Conservation (phyloP, 305 asterid genomes). For the Ilex paraguariensis region DNA sequence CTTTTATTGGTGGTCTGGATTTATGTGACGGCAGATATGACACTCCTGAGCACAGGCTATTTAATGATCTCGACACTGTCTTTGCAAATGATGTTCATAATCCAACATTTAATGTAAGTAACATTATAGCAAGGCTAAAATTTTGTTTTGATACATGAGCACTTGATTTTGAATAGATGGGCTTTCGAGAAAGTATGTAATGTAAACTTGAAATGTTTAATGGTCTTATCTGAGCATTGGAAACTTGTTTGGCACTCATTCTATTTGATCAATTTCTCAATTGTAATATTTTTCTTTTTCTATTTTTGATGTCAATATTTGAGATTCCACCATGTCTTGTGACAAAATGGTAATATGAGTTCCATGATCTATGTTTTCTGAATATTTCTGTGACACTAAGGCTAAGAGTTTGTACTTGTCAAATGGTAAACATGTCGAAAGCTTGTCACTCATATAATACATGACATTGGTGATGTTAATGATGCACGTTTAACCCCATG, state of each 20-base stretch:
- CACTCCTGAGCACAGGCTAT: conserved; percentile 21
- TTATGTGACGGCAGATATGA: conserved; percentile 25
- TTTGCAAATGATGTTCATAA: conserved; percentile 20
- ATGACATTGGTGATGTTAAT: too few relatives aligned
- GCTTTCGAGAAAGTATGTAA: not conserved
- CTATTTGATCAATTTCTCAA: not conserved
- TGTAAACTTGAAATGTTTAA: not conserved
- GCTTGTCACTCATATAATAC: too few relatives aligned
- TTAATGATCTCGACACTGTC: conserved; percentile 21
- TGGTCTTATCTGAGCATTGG: not conserved
- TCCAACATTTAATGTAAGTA: conserved; percentile 21
- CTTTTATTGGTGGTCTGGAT: conserved; percentile 25
- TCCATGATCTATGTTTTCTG: too few relatives aligned
- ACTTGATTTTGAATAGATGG: not conserved
- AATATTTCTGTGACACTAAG: too few relatives aligned
- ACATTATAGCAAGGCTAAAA: not conserved
- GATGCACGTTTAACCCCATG: too few relatives aligned
- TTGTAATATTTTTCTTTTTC: not conserved
- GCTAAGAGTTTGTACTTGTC: too few relatives aligned
- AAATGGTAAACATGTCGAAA: too few relatives aligned
- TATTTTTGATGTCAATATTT: too few relatives aligned
- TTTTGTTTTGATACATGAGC: not conserved
- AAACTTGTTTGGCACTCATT: not conserved
- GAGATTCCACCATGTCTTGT: too few relatives aligned
- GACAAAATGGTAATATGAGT: too few relatives aligned